These are phyloP conservation scores for Medicago truncatula DNA, from an alignment of 306 rosid genomes.

Conservation along the genomic window MtrunA17r5.0-ANR NC_053049.1:12414501-12415000, in stretches of 20 bases:
- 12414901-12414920: background rate
- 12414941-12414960: too few relatives aligned
- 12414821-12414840: constrained; percentile 17
- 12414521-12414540: constrained; percentile 39
- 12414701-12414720: constrained; percentile 94
- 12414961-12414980: background rate
- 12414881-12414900: too few relatives aligned
- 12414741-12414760: constrained; percentile 85
- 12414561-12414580: constrained; percentile 55
- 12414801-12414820: too few relatives aligned
- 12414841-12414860: constrained; percentile 35
- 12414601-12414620: constrained; percentile 85
- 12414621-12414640: constrained; percentile 97
- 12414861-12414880: constrained; percentile 51
- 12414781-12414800: background rate
- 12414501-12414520: constrained; percentile 78
- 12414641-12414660: constrained; percentile 99
- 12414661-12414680: constrained; percentile 97
- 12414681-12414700: constrained; percentile 89
- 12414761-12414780: background rate
- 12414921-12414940: background rate
- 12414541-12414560: background rate
- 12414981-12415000: constrained; percentile 33
- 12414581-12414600: constrained; percentile 93
- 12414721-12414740: constrained; percentile 91